Evolutionary conservation across 768 basidiomycete species (phyloP), one percentile per base, ranked within the genome.

Genomic region (Tylopilus sp.): DNA sequence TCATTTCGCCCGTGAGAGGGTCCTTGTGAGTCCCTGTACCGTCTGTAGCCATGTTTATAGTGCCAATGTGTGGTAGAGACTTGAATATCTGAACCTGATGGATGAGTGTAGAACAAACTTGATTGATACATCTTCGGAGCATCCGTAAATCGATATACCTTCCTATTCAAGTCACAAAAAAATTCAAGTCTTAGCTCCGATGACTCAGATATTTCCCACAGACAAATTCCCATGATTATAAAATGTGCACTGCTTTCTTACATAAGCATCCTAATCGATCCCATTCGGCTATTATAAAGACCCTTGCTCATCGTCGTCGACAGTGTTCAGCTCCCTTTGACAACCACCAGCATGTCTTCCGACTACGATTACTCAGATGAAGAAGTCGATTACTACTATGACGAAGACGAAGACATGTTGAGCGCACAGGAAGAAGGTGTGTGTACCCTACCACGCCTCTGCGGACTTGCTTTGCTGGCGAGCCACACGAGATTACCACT

Each of bases 1-100:
- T 85, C 86, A 97, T 79, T 72, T 98, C 95, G 31, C 94, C 95
- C 0, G 95, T 97, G 56, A 93, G 81, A 38, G 88, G 88, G 69
- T 93, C 90, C 77, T 83, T 85, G 66, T 79, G 80, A 15, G 57
- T 55, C 44, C 30, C 70, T 6, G 66, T 51, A 17, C 56, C 50
- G 33, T 75, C 75, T 35, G 73, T 44, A 2, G 74, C 69, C 77
- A 78, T 78, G 3, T 30, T 69, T 61, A 61, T 57, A 40, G 50
- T 8, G 3, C 0, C 15, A 2, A 52, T 15, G 7, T 35, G 48
- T 50, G 55, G 49, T 60, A 47, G 49, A 36, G 25, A n/a, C 44
- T 12, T 31, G 2, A 31, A 23, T 56, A 30, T 58, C 39, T 43
- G 40, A 7, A 7, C 25, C 47, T 26, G 52, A 17, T 39, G 50